Evolutionary conservation across 1,284 basidiomycete species (phyloP), one percentile per base, ranked within the genome.

Genomic region (Nidula niveotomentosa): DNA sequence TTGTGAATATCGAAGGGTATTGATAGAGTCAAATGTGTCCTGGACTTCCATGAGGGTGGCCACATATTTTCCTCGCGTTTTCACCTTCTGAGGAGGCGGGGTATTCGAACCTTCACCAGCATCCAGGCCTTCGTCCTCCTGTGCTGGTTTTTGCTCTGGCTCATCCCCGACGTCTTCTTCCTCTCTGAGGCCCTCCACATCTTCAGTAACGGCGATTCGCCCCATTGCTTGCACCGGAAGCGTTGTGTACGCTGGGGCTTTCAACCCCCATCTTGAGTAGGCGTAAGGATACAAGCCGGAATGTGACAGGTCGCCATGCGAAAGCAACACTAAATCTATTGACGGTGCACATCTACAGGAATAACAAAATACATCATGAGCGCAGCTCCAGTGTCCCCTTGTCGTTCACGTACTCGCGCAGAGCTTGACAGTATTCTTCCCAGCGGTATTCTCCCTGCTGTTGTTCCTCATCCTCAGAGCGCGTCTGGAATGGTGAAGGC

Each of bases 141-240:
- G 58, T 1, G 63, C 58, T 0, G 62, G 61, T n/a, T 69, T 58
- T 15, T 53, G 51, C 49, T 69, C 65, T 8, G 61, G 63, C 18
- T 70, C 65, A 51, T 78, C 77, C 9, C 76, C 76, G 8, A 93
- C 77, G 52, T 88, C 84, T 61, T 91, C 81, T 67, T 95, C 91
- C 45, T 90, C 83, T 46, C 92, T 80, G 55, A 91, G 81, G 23
- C 85, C 85, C 63, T 94, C 91, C 0, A 88, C 79, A 60, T 96
- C 93, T 66, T 96, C 91, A 1, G 88, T 81, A 5, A 88, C 88
- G 33, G 94, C 93, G 48, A 98, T 91, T 36, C 94, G 83, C 2
- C 93, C 96, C 91, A 96, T 98, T 54, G 96, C 94, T 62, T 97
- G 94, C 0, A 97, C 94, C 18, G 97, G 96, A 48, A 99, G 83